Evolutionary conservation across 495 filamentous ascomycete species (phyloP).

Genomic region (Talaromyces liani): DNA sequence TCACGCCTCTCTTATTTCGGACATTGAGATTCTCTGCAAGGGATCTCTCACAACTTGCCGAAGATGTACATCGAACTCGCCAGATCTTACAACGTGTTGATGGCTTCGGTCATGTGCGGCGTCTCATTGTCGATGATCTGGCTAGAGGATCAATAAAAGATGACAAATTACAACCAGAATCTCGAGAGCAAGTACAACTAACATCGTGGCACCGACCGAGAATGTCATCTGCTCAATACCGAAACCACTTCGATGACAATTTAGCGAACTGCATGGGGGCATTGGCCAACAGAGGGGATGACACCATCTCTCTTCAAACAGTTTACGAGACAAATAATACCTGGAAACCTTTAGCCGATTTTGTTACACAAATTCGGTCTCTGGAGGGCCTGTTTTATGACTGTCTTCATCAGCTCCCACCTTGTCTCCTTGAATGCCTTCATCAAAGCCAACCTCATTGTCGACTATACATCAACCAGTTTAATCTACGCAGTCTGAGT

Average conservation of each 20-base stretch:
- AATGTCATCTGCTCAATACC: background rate
- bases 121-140: background rate
- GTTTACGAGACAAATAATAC: background rate
- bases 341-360: background rate
- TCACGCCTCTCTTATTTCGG: background rate
- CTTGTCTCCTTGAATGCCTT: background rate
- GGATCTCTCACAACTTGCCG: background rate
- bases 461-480: background rate
- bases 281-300: background rate
- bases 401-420: background rate
- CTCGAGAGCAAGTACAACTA: background rate
- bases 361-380: background rate
- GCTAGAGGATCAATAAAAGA: background rate
- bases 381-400: background rate
- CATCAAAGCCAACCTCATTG: background rate
- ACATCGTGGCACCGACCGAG: background rate
- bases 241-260: background rate
- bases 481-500: background rate
- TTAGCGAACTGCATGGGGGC: background rate
- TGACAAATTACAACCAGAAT: no score
- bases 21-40: background rate
- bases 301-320: background rate
- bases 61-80: background rate
- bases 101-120: background rate
- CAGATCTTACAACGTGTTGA: background rate